Conservation (phyloP, 2,329 filamentous ascomycete species). For the Fusarium sp. region DNA sequence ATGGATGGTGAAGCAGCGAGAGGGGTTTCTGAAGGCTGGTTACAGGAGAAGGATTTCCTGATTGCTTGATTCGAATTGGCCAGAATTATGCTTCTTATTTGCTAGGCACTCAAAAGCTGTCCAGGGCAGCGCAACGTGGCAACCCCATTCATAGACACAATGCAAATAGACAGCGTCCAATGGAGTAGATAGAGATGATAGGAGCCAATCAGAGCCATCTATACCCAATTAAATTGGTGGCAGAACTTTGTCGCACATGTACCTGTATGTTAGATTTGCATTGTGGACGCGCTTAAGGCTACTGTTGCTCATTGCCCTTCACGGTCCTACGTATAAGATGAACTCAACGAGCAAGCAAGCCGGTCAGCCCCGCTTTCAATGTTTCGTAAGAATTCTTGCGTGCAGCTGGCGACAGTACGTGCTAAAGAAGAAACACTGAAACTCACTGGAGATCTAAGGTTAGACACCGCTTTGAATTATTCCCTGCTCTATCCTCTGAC, state of each 20-base stretch:
- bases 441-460: neutral
- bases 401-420: neutral
- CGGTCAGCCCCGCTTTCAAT: neutral
- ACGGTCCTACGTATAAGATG: neutral
- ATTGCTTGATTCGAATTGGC: neutral
- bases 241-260: neutral
- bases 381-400: neutral
- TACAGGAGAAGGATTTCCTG: constrained; percentile 9
- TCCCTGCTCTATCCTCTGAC: neutral
- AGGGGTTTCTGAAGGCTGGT: neutral
- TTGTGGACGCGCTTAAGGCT: neutral
- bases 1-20: constrained; percentile 19
- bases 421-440: neutral
- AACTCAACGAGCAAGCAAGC: neutral
- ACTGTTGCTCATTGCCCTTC: neutral
- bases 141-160: neutral
- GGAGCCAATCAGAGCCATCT: neutral
- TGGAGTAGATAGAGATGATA: neutral
- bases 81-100: neutral
- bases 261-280: neutral
- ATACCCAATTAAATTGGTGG: neutral
- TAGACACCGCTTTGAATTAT: neutral
- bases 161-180: neutral
- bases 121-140: neutral
- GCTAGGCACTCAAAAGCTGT: neutral